phyloP scores from a whole-genome alignment of 208 protist species.

The Sergeia podlipaevii region DNA sequence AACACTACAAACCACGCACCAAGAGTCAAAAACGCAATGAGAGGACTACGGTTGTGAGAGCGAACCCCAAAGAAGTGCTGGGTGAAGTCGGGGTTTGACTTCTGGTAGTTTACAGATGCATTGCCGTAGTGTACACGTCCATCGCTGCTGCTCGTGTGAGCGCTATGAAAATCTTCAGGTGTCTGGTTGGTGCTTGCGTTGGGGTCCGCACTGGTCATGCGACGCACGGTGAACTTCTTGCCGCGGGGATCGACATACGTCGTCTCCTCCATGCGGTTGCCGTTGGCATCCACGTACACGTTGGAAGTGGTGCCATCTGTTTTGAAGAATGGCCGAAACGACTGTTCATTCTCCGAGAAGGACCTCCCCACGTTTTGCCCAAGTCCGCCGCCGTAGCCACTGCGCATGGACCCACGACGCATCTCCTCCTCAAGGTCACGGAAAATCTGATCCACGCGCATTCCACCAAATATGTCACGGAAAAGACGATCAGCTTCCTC shows the following conservation, averaged over 20 bases:
- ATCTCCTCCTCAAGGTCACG: conserved; percentile 77
- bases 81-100: conserved; percentile 59
- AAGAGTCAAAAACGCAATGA: conserved; percentile 66
- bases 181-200: conserved; percentile 73
- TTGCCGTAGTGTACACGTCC: conserved; percentile 63
- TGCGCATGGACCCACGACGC: conserved; percentile 27
- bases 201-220: conserved; percentile 48
- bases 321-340: conserved; percentile 69
- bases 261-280: conserved; percentile 83
- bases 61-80: conserved; percentile 55
- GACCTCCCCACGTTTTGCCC: conserved; percentile 31
- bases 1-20: conserved; percentile 60
- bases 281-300: conserved; percentile 62
- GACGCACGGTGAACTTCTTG: conserved; percentile 67
- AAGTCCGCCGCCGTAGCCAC: conserved; percentile 12
- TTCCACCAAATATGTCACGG: conserved; percentile 79
- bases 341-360: conserved; percentile 29
- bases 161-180: conserved; percentile 49
- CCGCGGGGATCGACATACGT: conserved; percentile 67
- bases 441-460: conserved; percentile 87
- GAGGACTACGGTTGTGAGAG: conserved; percentile 61
- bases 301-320: conserved; percentile 28
- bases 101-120: conserved; percentile 35
- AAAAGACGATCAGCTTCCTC: conserved; percentile 85
- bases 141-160: conserved; percentile 27